These are phyloP conservation scores for Cyclotella cryptica DNA, from an alignment of 108 stramenopile species.

Conservation along the genomic window DNA sequence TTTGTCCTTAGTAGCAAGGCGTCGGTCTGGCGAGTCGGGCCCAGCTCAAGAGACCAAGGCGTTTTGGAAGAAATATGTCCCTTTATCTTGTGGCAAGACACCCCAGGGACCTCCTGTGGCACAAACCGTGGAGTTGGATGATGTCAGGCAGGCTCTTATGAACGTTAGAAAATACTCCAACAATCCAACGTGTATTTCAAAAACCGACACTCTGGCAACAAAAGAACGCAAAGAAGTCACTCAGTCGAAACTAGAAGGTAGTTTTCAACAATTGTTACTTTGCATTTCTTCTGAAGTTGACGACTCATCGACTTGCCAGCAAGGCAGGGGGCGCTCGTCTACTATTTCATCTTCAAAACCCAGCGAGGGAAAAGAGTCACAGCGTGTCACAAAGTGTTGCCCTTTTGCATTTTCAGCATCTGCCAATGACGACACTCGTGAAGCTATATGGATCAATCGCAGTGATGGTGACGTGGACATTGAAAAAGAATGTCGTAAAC, in stretches of 20 bases:
- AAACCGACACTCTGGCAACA: not conserved
- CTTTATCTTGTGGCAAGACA: not conserved
- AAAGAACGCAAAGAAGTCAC: not conserved
- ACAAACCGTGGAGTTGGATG: not conserved
- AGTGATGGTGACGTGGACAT: constrained; percentile 21
- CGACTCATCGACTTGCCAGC: not conserved
- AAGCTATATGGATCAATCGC: constrained; percentile 26
- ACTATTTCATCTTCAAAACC: no score
- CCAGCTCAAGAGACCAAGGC: not conserved
- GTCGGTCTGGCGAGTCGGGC: not conserved
- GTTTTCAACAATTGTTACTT: not conserved
- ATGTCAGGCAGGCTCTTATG: constrained; percentile 20
- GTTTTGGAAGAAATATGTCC: constrained; percentile 5
- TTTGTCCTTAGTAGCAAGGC: no score
- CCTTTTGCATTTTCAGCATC: not conserved
- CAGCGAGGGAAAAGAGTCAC: not conserved
- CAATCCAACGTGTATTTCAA: not conserved
- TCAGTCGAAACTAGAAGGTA: not conserved
- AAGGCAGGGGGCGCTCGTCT: no score
- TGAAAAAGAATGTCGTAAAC: constrained; percentile 29
- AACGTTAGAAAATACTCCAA: constrained; percentile 1
- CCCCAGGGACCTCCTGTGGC: not conserved
- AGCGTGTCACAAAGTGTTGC: not conserved
- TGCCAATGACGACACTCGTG: not conserved
- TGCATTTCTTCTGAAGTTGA: not conserved